Base-by-base conservation (phyloP, 2,329 filamentous ascomycete genomes). In the Claviceps cyperi region DNA sequence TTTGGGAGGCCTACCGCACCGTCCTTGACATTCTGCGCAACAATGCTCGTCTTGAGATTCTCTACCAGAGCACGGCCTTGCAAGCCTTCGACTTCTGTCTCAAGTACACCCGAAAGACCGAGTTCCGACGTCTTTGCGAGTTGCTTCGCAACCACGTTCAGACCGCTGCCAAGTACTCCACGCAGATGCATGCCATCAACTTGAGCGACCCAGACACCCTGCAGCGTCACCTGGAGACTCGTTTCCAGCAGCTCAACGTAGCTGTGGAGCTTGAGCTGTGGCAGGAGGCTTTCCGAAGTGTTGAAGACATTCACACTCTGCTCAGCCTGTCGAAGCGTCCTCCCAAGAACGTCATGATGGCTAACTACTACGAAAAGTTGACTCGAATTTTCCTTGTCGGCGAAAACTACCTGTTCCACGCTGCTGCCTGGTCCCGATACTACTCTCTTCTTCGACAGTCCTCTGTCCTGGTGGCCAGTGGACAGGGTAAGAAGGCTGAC, bases 321-420 rank as follows among this genome's bases (percentile, higher is more conserved):
- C 81, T 98, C 58, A 97, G 84, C 73, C 78, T 97, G 59, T 97
- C 91, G 83, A 97, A 97, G 80, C 86, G 92, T 50, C 90, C 90
- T 39, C 84, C 92, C 50, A 97, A 97, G 83, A 96, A 96, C 67
- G 77, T 96, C 65, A 97, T 98, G 92, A 98, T 98, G 92, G 92
- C 92, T 71, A 98, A 97, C 75, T 98, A 98, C 78, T 98, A 97
- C 70, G 92, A 98, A 77, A 97, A 97, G 74, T 82, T 98, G 52
- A 96, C 92, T 40, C 83, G 90, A 56, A 98, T 98, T 67, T 98
- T 98, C 78, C 80, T 98, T 55, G 92, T 97, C 58, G 94, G 91
- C 68, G 92, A 97, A 73, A 98, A 98, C 76, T 97, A 97, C 67
- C 82, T 98, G 44, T 98, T 98, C 82, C 92, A 98, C 65, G 92